Evolutionary conservation across 768 basidiomycete genomes (phyloP).

Genomic region (Roridomyces roridus): DNA sequence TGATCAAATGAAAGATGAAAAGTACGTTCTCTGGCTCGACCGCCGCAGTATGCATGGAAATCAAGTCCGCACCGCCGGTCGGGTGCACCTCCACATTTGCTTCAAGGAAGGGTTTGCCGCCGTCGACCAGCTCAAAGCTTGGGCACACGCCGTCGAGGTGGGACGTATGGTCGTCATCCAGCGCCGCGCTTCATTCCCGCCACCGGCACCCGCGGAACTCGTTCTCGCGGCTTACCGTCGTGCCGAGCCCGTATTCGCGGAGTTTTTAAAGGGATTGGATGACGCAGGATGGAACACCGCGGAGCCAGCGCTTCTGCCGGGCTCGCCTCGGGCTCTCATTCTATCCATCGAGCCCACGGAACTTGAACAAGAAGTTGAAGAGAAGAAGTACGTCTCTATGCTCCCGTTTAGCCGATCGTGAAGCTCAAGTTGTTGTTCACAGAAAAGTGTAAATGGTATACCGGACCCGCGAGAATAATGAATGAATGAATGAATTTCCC

Average conservation of each 20-base stretch:
- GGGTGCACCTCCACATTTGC: slow-evolving; percentile 46
- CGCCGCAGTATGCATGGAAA: slow-evolving; percentile 27
- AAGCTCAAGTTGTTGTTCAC: background rate
- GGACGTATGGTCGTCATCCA: slow-evolving; percentile 30
- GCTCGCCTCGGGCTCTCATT: slow-evolving; percentile 13
- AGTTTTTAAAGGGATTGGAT: slow-evolving; percentile 33
- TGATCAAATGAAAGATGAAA: slow-evolving; percentile 48
- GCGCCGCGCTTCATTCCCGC: slow-evolving; percentile 7
- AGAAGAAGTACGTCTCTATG: slow-evolving; percentile 6
- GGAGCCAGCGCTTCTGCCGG: slow-evolving; percentile 33
- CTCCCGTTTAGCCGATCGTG: slow-evolving; percentile 1
- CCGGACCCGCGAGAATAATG: too few species aligned
- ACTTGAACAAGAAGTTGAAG: slow-evolving; percentile 6
- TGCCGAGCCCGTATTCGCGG: slow-evolving; percentile 25
- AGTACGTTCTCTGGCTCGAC: slow-evolving; percentile 63
- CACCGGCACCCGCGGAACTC: slow-evolving; percentile 14
- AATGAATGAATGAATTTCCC: slow-evolving; percentile 8
- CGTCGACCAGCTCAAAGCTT: slow-evolving; percentile 61
- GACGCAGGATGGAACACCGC: slow-evolving; percentile 46
- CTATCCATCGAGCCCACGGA: slow-evolving; percentile 12
- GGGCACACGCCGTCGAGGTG: slow-evolving; percentile 52
- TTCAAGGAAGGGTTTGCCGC: slow-evolving; percentile 56
- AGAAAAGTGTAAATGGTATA: slow-evolving; percentile 5
- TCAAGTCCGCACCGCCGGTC: slow-evolving; percentile 18
- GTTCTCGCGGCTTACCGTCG: slow-evolving; percentile 27